These are phyloP conservation scores for Penstemon davidsonii DNA, from an alignment of 257 asterid species.

Conservation along the genomic window DNA sequence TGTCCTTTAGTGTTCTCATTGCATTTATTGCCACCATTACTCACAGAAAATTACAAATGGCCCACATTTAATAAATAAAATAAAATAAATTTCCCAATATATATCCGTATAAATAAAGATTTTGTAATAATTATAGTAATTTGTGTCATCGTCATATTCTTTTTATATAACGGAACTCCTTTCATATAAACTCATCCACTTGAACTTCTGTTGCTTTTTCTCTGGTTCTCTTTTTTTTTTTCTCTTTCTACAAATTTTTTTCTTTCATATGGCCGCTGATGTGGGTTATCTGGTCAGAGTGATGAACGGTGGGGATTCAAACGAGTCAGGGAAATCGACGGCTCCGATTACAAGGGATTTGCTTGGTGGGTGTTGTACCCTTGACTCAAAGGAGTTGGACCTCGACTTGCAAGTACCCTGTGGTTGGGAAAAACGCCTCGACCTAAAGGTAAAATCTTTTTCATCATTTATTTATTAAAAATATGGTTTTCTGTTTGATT, in stretches of 20 bases:
- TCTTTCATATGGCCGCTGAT: conserved; percentile 63
- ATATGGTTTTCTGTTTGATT: not conserved
- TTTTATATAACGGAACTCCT: conserved; percentile 11
- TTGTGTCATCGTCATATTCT: conserved; percentile 24
- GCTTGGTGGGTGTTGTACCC: conserved; percentile 62
- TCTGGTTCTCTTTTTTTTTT: no score
- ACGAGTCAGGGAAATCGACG: conserved; percentile 53
- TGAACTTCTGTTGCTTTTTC: not conserved
- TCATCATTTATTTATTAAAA: not conserved
- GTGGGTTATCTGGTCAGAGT: conserved; percentile 55
- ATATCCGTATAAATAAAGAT: conserved; percentile 27
- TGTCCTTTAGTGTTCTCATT: conserved; percentile 48
- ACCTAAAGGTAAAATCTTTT: conserved; percentile 53
- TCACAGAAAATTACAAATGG: conserved; percentile 4
- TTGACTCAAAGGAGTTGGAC: conserved; percentile 75
- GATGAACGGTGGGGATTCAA: conserved; percentile 52
- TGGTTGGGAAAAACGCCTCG: conserved; percentile 90
- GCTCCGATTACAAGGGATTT: conserved; percentile 72
- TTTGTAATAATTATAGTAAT: conserved; percentile 25
- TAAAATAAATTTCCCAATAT: conserved; percentile 13
- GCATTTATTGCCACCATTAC: conserved; percentile 58
- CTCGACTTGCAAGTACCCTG: conserved; percentile 81
- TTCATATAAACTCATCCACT: conserved; percentile 17
- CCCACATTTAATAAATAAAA: not conserved
- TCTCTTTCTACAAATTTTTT: conserved; percentile 6